Evolutionary conservation across 805 yeast species (phyloP), one percentile per base, ranked within the genome.

Genomic region (Nakazawaea wyomingensis): DNA sequence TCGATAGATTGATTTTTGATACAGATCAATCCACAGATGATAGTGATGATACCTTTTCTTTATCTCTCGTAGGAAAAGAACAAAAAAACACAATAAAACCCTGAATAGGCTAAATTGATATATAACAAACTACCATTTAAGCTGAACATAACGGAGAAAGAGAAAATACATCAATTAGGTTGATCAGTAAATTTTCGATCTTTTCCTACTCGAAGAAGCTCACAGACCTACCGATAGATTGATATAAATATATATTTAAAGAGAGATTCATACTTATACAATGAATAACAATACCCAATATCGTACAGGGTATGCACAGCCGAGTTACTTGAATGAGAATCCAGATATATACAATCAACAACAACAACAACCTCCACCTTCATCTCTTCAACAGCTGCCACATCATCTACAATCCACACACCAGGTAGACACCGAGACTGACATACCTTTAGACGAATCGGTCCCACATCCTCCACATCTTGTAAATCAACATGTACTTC

Each of bases 341-440:
- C 41, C 49, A 52, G 56, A 52, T 40, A 53, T 47, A 33, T 30
- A 33, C 6, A 39, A 37, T 17, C 47, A 40, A 18, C 49, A 45
- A 14, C 44, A 22, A 9, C 35, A 19, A n/a, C 40, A 30, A 10
- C 21, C 22, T 4, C 47, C 37, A 24, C 38, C n/a, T n/a, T n/a
- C n/a, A n/a, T n/a, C n/a, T n/a, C n/a, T 19, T n/a, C 46, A 42
- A 10, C 43, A 34, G 5, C 48, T 40, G 2, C 44, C 35, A 17
- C 46, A 42, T 5, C 43, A 34, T 8, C 48, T 42, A 3, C 44
- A 40, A n/a, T 43, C 43, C 26, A 42, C 39, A 2, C 44, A 39
- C 11, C 47, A 41, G 22, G 31, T 32, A 6, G 42, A 21, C 10
- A 19, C 16, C 16, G 33, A 26, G 7, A 16, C 14, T 6, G 32